Evolutionary conservation across 352 stramenopile species (phyloP), one percentile per base, ranked within the genome.

Genomic region (Globisporangium spinosum): DNA sequence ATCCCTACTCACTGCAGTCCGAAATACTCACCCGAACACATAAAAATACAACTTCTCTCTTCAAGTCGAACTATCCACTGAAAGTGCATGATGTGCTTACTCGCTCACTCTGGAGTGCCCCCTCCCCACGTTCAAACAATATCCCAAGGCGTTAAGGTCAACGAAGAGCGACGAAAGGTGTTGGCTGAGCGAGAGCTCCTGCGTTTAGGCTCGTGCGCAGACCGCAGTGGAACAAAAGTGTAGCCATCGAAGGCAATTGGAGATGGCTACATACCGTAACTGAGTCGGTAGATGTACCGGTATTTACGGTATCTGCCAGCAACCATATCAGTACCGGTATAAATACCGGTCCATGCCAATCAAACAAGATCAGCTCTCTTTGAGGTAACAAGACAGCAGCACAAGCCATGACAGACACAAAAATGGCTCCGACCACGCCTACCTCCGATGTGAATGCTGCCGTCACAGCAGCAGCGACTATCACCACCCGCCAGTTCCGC

Each of bases 401-500:
- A n/a, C 40, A 38, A 59, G 15, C 22, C 29, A 32, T 4, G 29
- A 32, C 25, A 8, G 15, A 20, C 15, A 20, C 22, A 7, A 55
- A 29, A 60, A 60, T 60, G 55, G 29, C 55, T 59, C 54, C 25
- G 2, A 23, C 55, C 1, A 34, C 27, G 15, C 25, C 54, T 15
- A 4, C 43, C 43, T 4, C 25, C 13, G 1, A 6, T 10, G 25
- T 8, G 25, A 7, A 38, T 59, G 23, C 4, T n/a, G 53, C 53
- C 53, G 6, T 20, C 13, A 22, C 62, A 34, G 15, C 13, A n/a
- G 22, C 34, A 27, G 9, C 22, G 32, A 53, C 22, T 13, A 20
- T 69, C 55, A 25, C 49, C 6, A 74, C 81, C 62, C 75, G 76
- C 12, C 75, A 82, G 62, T 85, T 76, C 71, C 67, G 17, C 1